Percentiles rank a stretch among this genome's conserved stretches.
These are phyloP conservation scores for Psilocybe cyanescens DNA, from an alignment of 768 basidiomycete species.

Conservation along the genomic window DNA sequence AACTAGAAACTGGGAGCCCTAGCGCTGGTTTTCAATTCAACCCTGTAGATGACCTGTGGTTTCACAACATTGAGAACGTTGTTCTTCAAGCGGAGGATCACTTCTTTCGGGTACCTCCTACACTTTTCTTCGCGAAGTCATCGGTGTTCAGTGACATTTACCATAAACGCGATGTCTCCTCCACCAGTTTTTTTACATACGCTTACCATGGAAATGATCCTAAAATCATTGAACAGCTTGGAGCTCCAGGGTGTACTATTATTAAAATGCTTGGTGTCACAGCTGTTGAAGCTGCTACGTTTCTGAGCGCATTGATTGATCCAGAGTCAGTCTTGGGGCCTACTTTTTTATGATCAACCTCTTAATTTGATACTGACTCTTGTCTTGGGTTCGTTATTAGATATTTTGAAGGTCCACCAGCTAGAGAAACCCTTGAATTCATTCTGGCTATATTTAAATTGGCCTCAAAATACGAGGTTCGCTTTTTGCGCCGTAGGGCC, in stretches of 20 bases:
- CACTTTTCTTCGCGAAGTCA: background rate
- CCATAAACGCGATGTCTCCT: no score
- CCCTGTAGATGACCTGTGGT: background rate
- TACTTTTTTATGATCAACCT: background rate
- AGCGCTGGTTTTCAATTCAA: background rate
- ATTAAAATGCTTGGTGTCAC: background rate
- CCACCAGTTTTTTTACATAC: background rate
- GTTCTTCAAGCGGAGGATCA: background rate
- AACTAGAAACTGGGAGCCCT: no score
- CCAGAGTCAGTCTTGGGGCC: background rate
- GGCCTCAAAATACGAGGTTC: background rate
- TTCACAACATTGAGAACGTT: background rate
- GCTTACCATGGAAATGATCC: background rate
- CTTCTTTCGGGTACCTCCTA: background rate
- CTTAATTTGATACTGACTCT: background rate
- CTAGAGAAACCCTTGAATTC: background rate
- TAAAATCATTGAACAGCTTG: background rate
- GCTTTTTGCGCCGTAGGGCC: background rate
- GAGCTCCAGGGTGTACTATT: background rate
- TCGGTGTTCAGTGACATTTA: background rate
- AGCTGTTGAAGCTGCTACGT: background rate
- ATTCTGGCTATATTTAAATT: constrained; percentile 1
- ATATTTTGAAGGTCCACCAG: background rate
- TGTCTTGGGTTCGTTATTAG: background rate
- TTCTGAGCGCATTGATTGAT: background rate